Evolutionary conservation across 768 basidiomycete genomes (phyloP).

Genomic region (Mycena amicta): DNA sequence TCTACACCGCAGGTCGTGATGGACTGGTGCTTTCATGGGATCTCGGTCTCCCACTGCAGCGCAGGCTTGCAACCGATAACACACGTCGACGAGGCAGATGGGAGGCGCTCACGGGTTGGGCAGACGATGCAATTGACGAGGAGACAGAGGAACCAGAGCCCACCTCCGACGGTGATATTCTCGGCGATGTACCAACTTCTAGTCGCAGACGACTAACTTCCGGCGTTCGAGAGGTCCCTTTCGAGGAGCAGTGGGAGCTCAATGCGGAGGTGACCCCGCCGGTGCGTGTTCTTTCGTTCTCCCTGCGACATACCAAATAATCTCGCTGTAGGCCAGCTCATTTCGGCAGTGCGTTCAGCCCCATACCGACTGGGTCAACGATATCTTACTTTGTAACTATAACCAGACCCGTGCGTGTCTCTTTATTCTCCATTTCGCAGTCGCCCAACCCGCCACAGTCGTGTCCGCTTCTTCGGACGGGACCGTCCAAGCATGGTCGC

Average conservation of each 20-base stretch:
- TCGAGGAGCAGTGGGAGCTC: constrained; percentile 81
- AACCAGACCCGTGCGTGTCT: constrained; percentile 76
- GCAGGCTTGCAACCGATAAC: constrained; percentile 25
- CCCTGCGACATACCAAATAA: too few species aligned
- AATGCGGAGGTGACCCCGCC: constrained; percentile 56
- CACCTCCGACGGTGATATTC: constrained; percentile 72
- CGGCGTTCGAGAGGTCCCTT: constrained; percentile 47
- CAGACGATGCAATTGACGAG: constrained; percentile 67
- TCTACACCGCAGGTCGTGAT: constrained; percentile 90
- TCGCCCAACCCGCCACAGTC: constrained; percentile 45
- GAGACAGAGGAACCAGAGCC: constrained; percentile 62
- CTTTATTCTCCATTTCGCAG: neutral
- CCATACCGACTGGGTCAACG: constrained; percentile 97
- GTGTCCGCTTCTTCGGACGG: constrained; percentile 96
- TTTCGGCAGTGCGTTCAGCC: constrained; percentile 90
- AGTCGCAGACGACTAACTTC: constrained; percentile 39
- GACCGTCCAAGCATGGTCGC: constrained; percentile 91
- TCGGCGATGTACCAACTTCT: constrained; percentile 61
- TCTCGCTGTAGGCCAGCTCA: constrained; percentile 45
- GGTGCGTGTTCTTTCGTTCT: constrained; percentile 40
- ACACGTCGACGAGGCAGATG: constrained; percentile 47
- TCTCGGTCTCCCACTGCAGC: constrained; percentile 42
- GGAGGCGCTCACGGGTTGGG: constrained; percentile 88
- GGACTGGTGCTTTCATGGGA: constrained; percentile 90
- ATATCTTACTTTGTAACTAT: constrained; percentile 86